Conservation (phyloP, 2,329 filamentous ascomycete species). For the Monilinia polystroma region DNA sequence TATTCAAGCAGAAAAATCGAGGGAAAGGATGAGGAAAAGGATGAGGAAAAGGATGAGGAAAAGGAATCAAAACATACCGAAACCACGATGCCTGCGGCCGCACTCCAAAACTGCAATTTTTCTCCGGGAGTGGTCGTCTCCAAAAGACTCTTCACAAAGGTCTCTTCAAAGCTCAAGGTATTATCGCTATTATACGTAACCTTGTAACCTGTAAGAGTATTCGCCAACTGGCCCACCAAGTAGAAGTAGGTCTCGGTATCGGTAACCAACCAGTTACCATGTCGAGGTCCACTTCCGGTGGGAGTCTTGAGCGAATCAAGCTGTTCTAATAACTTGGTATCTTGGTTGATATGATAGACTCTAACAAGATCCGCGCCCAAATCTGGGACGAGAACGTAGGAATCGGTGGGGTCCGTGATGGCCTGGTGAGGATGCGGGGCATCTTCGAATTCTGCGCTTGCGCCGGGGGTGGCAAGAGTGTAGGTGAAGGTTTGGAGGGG, state of each 20-base stretch:
- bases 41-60: no score
- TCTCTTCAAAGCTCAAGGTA: not conserved
- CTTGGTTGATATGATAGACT: conserved; percentile 47
- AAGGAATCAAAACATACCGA: not conserved
- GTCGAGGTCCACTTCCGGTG: conserved; percentile 49
- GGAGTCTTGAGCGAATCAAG: conserved; percentile 27
- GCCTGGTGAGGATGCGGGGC: conserved; percentile 50
- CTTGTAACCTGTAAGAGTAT: conserved; percentile 51
- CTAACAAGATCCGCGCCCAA: conserved; percentile 50
- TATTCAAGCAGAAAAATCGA: not conserved
- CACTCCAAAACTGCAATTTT: conserved; percentile 1
- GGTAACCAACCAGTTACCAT: conserved; percentile 47
- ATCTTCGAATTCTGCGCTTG: not conserved
- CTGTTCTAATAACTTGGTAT: conserved; percentile 42
- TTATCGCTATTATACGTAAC: conserved; percentile 43
- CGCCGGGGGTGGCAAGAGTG: not conserved
- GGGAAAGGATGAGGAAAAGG: not conserved
- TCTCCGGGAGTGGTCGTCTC: not conserved
- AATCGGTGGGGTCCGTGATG: conserved; percentile 50
- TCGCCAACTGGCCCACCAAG: conserved; percentile 50
- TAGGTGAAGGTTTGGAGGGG: conserved; percentile 15
- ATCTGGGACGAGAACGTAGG: conserved; percentile 51
- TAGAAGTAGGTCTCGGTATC: conserved; percentile 45
- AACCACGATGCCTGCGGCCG: not conserved
- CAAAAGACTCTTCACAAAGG: conserved; percentile 5